phyloP scores from a whole-genome alignment of 73 alveolate species.

The Tetrahymena malaccensis region DNA sequence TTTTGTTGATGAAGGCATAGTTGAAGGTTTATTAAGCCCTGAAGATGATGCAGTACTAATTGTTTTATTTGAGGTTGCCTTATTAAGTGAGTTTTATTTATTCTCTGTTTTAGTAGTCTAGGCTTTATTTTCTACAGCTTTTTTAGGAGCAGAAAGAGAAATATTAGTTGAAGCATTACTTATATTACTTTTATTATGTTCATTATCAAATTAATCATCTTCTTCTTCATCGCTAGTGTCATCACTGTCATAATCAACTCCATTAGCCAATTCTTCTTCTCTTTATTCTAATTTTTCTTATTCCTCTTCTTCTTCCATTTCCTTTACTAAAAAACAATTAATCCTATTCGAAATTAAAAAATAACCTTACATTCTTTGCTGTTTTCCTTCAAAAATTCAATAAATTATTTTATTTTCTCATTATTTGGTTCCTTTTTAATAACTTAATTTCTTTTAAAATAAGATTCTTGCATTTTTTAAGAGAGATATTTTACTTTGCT shows the following conservation, averaged over 20 bases:
- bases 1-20: neutral
- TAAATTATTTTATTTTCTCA: neutral
- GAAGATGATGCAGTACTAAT: neutral
- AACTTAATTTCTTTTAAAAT: neutral
- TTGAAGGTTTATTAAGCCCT: neutral
- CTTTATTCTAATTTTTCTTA: neutral
- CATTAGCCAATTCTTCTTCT: neutral
- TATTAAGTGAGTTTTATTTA: neutral
- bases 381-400: neutral
- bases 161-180: neutral
- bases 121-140: neutral
- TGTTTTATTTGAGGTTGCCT: neutral
- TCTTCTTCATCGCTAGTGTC: neutral
- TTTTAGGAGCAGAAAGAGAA: neutral
- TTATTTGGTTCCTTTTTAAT: neutral
- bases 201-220: neutral
- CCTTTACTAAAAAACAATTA: neutral
- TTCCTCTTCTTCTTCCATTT: neutral
- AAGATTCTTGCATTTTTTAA: neutral
- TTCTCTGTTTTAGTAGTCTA: neutral
- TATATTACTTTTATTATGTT: neutral
- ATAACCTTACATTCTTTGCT: neutral
- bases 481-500: neutral
- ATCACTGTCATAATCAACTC: neutral
- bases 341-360: neutral